A percentile compares a stretch with the other conserved stretches of the same genome.
phyloP scores from a whole-genome alignment of 345 rosid genomes.

The Eucalyptus pauciflora region DNA sequence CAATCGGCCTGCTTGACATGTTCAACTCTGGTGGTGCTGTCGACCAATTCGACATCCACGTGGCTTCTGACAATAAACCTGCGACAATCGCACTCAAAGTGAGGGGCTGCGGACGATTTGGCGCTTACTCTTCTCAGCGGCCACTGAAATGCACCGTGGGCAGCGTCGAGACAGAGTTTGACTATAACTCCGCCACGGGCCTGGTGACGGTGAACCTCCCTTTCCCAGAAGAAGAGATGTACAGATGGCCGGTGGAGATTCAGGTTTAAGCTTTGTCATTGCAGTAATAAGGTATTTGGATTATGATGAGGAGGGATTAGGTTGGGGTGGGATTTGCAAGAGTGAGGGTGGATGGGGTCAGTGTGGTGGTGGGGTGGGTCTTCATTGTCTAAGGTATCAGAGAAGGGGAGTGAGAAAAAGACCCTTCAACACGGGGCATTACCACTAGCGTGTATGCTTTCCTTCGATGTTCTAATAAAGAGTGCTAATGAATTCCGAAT shows the following conservation, averaged over 20 bases:
- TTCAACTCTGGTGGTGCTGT: conserved; percentile 79
- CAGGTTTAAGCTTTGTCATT: conserved; percentile 16
- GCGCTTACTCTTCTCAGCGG: conserved; percentile 48
- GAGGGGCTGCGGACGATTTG: conserved; percentile 29
- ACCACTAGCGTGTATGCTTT: background rate
- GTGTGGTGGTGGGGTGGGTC: background rate
- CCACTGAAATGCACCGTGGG: conserved; percentile 60
- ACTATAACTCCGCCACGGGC: conserved; percentile 40
- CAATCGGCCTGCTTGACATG: conserved; percentile 84
- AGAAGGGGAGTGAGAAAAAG: background rate
- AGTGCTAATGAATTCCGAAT: background rate
- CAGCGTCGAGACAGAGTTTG: conserved; percentile 32
- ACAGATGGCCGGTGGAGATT: conserved; percentile 73
- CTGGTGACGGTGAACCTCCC: conserved; percentile 54
- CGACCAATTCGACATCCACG: conserved; percentile 35
- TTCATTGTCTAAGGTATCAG: background rate
- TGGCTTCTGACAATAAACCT: conserved; percentile 15
- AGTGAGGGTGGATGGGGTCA: background rate
- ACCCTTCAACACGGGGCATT: background rate
- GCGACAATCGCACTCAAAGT: conserved; percentile 42
- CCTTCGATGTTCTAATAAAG: background rate
- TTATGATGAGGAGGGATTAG: background rate
- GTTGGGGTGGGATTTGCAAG: background rate
- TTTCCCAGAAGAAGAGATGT: conserved; percentile 57
- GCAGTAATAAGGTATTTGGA: background rate